Evolutionary conservation across 2,329 filamentous ascomycete species (phyloP), one percentile per base, ranked within the genome.

Genomic region (Fusarium sp.): DNA sequence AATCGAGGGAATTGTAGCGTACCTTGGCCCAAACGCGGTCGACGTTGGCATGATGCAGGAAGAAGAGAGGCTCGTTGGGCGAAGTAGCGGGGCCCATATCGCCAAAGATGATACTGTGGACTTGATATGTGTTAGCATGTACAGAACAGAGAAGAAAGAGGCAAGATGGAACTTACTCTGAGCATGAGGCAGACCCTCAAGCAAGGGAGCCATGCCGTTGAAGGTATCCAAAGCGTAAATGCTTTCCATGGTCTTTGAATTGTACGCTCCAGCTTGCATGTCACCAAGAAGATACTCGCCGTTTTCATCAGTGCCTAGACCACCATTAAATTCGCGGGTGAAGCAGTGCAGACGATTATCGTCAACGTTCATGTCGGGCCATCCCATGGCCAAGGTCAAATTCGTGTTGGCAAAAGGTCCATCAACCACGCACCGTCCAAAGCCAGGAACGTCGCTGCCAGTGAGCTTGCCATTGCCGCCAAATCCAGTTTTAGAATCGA

Each of bases 31-130:
- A 65, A 17, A 38, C 62, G 4, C 67, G 66, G 23, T 72, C 69
- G 2, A 72, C 64, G 11, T 72, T 69, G 9, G 61, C 61, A 19
- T 72, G 70, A 32, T 71, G 70, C 0, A 72, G 47, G 45, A 67
- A 71, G 46, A 71, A 71, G 5, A 72, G 53, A n/a, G 70, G 61
- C 33, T 72, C 68, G 17, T 67, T 67, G 4, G 70, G 68, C 6
- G 66, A 67, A n/a, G 67, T 70, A n/a, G 67, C 41, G 2, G 67
- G 67, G 4, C 65, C 65, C 65, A 70, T 70, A 3, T 70, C 67
- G 9, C 67, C 67, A 0, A 66, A 67, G 36, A 70, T 68, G 19
- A 60, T 19, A 21, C 54, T 59, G 27, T 60, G 56, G 4, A 59
- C 56, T 59, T 6, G 1, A 5, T 1, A 13, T 2, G 3, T 6